phyloP scores from a whole-genome alignment of 345 rosid genomes.

The Populus pruinosa region DNA sequence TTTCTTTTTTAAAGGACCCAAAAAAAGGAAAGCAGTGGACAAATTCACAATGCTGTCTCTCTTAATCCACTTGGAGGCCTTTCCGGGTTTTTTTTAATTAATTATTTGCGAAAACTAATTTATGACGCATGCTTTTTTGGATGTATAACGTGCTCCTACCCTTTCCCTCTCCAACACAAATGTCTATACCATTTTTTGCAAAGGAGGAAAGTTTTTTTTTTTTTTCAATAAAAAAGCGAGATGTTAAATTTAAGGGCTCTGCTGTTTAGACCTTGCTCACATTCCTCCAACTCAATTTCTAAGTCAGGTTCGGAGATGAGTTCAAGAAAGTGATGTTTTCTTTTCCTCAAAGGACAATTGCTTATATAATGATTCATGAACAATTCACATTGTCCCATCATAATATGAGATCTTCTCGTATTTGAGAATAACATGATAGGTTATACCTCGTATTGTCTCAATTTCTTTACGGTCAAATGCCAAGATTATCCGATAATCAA shows the following conservation, averaged over 20 bases:
- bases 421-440: neutral
- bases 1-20: neutral
- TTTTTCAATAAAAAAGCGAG: too few relatives aligned
- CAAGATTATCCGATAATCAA: neutral
- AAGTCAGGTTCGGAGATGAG: neutral
- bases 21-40: too few relatives aligned
- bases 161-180: neutral
- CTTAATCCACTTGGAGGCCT: neutral
- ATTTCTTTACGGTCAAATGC: neutral
- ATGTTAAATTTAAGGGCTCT: too few relatives aligned
- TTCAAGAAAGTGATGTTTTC: neutral
- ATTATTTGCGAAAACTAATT: neutral
- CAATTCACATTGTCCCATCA: neutral
- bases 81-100: too few relatives aligned
- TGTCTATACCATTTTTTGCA: too few relatives aligned
- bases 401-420: neutral
- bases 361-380: too few relatives aligned
- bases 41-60: neutral
- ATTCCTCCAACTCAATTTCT: neutral
- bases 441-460: neutral
- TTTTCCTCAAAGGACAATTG: neutral
- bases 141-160: neutral
- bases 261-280: too few relatives aligned
- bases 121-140: neutral
- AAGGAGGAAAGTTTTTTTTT: too few relatives aligned